These are phyloP conservation scores for Pythium brassicae DNA, from an alignment of 352 stramenopile species.

Conservation along the genomic window DNA sequence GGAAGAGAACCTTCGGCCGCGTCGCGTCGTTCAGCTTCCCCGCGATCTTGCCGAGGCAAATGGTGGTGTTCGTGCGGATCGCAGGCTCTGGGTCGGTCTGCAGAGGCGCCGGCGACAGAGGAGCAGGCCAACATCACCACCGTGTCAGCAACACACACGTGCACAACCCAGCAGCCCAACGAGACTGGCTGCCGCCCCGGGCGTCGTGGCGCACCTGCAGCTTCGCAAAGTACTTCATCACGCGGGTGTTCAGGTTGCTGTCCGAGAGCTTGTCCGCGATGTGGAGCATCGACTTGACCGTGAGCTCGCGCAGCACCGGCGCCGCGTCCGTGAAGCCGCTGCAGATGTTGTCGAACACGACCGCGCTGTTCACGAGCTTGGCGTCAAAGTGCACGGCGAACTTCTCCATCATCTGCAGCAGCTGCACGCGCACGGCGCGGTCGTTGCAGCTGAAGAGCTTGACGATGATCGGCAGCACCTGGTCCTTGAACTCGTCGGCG, in stretches of 20 bases:
- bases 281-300: slow-evolving; percentile 90
- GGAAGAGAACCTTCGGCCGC: slow-evolving; percentile 85
- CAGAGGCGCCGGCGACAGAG: not conserved
- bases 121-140: not conserved
- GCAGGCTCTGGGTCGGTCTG: slow-evolving; percentile 86
- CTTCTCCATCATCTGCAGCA: slow-evolving; percentile 90
- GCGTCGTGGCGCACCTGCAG: slow-evolving; percentile 76
- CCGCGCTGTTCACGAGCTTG: slow-evolving; percentile 87
- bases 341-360: slow-evolving; percentile 90
- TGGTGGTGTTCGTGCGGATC: slow-evolving; percentile 92
- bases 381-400: slow-evolving; percentile 87
- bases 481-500: slow-evolving; percentile 80
- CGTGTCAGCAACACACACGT: not conserved
- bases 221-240: slow-evolving; percentile 92
- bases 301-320: slow-evolving; percentile 86
- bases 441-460: slow-evolving; percentile 92
- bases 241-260: slow-evolving; percentile 87
- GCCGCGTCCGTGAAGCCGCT: slow-evolving; percentile 89
- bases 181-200: too few relatives aligned
- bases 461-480: slow-evolving; percentile 85
- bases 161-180: not conserved
- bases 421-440: slow-evolving; percentile 83
- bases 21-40: slow-evolving; percentile 83
- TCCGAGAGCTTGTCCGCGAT: slow-evolving; percentile 89
- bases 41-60: slow-evolving; percentile 89